Conservation (phyloP, 352 stramenopile species). For the Phytophthora ramorum region DNA sequence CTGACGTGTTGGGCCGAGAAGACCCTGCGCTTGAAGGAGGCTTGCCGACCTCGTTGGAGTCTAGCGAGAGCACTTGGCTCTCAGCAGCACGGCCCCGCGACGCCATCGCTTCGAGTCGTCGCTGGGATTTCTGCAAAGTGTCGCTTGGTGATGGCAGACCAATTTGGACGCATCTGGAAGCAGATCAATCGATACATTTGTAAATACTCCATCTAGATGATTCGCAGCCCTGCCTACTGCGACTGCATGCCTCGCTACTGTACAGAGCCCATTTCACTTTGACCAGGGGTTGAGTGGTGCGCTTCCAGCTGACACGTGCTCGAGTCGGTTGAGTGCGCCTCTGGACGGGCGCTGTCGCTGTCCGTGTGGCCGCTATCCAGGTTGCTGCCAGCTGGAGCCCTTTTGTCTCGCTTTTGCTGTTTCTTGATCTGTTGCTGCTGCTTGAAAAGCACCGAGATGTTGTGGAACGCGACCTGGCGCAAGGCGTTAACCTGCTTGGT, state of each 20-base stretch:
- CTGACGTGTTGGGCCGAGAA: conserved; percentile 52
- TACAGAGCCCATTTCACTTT: conserved; percentile 8
- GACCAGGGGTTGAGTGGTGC: background rate
- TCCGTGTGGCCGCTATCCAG: conserved; percentile 1
- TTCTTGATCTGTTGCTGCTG: conserved; percentile 41
- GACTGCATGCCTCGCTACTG: background rate
- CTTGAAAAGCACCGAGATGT: conserved; percentile 63
- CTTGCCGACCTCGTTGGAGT: conserved; percentile 25
- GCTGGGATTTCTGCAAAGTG: conserved; percentile 1
- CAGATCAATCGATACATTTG: conserved; percentile 9
- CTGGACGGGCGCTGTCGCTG: background rate
- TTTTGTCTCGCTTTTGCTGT: conserved; percentile 12
- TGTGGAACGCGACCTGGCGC: conserved; percentile 69
- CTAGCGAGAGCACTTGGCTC: conserved; percentile 65
- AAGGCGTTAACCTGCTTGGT: conserved; percentile 78
- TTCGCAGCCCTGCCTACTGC: background rate
- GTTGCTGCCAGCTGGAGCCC: background rate
- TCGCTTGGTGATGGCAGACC: conserved; percentile 3
- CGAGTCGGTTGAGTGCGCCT: background rate
- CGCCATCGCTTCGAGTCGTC: conserved; percentile 14
- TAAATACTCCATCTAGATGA: conserved; percentile 3
- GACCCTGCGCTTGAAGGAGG: conserved; percentile 13
- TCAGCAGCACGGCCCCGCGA: conserved; percentile 29
- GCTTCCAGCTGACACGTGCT: background rate
- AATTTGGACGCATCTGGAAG: conserved; percentile 18